These are phyloP conservation scores for Sporisorium sorghi DNA, from an alignment of 1,284 basidiomycete species.

Conservation along the genomic window DNA sequence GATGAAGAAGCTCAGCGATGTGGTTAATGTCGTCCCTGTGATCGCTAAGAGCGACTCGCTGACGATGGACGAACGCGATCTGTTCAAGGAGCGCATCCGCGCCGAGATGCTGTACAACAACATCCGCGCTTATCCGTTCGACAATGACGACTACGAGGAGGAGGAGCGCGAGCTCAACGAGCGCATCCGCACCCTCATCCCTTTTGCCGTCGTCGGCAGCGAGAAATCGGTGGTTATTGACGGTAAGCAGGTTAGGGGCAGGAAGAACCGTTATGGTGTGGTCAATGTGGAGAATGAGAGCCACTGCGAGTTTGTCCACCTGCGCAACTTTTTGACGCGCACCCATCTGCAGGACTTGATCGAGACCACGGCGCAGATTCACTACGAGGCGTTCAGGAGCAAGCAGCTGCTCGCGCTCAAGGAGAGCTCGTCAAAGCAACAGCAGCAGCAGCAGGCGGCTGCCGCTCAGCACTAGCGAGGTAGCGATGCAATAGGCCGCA, in stretches of 20 bases:
- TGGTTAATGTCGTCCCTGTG: conserved; percentile 98
- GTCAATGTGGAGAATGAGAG: conserved; percentile 92
- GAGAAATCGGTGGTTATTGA: conserved; percentile 93
- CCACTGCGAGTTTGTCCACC: conserved; percentile 97
- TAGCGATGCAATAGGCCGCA: no score
- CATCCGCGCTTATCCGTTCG: conserved; percentile 95
- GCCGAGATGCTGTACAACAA: conserved; percentile 92
- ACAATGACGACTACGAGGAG: conserved; percentile 93
- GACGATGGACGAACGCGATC: conserved; percentile 89
- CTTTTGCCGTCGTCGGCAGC: conserved; percentile 95
- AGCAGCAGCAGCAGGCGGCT: conserved; percentile 26
- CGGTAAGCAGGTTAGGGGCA: conserved; percentile 91
- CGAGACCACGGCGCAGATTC: conserved; percentile 97
- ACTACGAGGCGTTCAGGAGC: conserved; percentile 99
- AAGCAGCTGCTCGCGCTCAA: conserved; percentile 95
- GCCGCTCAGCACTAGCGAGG: neutral
- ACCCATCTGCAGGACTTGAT: conserved; percentile 98
- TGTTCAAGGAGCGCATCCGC: conserved; percentile 94
- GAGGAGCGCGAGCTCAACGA: conserved; percentile 91
- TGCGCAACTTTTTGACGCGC: conserved; percentile 92
- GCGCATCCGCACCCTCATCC: conserved; percentile 89
- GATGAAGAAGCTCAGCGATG: conserved; percentile 98
- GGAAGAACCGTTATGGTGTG: conserved; percentile 97
- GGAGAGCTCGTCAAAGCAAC: conserved; percentile 73
- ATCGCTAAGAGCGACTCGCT: conserved; percentile 98